Evolutionary conservation across 805 yeast species (phyloP).

Genomic region (Candida dajiaensis): DNA sequence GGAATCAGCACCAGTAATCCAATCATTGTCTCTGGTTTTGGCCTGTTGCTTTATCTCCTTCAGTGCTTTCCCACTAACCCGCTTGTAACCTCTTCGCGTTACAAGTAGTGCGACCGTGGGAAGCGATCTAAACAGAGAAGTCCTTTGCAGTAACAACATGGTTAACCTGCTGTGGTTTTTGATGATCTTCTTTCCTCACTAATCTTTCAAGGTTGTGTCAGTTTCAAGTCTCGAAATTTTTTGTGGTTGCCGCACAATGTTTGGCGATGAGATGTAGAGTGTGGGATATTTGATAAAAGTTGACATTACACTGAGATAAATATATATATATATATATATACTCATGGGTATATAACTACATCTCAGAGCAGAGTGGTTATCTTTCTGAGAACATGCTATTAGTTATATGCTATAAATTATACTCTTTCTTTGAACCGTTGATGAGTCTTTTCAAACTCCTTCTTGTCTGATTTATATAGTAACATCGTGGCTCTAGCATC

Average conservation of each 20-base stretch:
- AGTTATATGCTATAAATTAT: not conserved
- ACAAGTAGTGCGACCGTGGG: not conserved
- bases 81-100: not conserved
- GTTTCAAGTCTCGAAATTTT: not conserved
- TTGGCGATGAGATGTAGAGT: not conserved
- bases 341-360: no score
- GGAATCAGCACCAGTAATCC: not conserved
- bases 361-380: no score
- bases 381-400: not conserved
- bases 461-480: constrained; percentile 57
- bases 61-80: no score
- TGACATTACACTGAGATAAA: no score
- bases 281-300: no score
- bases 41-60: not conserved
- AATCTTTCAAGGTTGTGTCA: no score
- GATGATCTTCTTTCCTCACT: not conserved
- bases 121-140: not conserved
- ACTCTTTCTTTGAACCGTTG: constrained; percentile 3
- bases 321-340: no score
- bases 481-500: constrained; percentile 89
- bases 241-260: not conserved
- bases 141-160: not conserved
- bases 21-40: not conserved
- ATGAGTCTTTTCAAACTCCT: constrained; percentile 49
- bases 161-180: not conserved